Percentiles rank a stretch among this genome's conserved stretches.
Evolutionary conservation across 225 moss, liverwort and hornwort species (phyloP).

Genomic region (Rhytidiadelphus loreus): DNA sequence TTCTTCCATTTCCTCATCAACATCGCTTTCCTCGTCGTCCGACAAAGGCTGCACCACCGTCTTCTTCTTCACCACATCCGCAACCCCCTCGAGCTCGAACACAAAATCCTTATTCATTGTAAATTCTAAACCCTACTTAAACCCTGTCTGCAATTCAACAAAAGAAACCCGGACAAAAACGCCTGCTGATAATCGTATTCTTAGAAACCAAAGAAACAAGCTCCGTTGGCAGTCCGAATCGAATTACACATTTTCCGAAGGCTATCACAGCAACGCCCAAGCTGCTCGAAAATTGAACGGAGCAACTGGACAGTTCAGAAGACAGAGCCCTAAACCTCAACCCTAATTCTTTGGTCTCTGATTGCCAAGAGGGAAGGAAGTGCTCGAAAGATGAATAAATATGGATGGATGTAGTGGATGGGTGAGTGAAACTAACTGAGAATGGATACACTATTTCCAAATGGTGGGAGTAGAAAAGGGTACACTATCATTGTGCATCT

Average conservation of each 20-base stretch:
- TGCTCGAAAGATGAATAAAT: neutral
- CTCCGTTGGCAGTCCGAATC: neutral
- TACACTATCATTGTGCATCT: too few relatives aligned
- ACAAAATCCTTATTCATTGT: constrained; percentile 76
- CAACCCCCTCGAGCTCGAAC: constrained; percentile 53
- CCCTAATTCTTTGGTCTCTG: neutral
- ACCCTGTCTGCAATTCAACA: neutral
- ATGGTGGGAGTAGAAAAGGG: too few relatives aligned
- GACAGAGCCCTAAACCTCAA: neutral
- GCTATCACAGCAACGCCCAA: neutral
- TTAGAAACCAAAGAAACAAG: neutral
- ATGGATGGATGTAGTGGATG: neutral
- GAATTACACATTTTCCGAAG: neutral
- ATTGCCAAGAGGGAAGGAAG: neutral
- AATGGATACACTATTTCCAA: too few relatives aligned
- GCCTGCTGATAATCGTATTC: neutral
- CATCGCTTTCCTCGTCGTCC: constrained; percentile 11
- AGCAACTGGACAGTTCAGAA: too few relatives aligned
- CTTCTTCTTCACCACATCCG: constrained; percentile 2
- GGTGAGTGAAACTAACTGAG: too few relatives aligned
- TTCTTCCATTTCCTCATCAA: constrained; percentile 15
- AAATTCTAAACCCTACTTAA: constrained; percentile 1
- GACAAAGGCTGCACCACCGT: constrained; percentile 16
- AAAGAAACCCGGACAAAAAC: neutral
- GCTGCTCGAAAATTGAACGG: neutral